Base-by-base conservation (phyloP, 148 eudicot species). In the Fallopia convolvulus region DNA sequence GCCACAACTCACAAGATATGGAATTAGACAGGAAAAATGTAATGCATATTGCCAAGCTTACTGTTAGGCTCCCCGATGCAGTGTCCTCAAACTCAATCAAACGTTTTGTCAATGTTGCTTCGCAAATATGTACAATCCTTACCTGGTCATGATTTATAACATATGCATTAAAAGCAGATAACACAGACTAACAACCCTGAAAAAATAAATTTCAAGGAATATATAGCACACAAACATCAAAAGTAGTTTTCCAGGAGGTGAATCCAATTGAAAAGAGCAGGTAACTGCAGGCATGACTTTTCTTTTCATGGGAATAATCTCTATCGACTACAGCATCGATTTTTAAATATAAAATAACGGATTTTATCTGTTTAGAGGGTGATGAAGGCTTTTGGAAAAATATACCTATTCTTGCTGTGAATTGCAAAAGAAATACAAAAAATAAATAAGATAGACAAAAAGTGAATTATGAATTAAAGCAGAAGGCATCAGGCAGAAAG, bases 71-170 rank as follows among this genome's bases (percentile, higher is more conserved):
- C 58, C 94, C 98, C 1, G 98, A 90, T 53, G 85, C 84, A 3
- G 97, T 91, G 76, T 85, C 88, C 79, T 93, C 98, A 77, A 93
- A 93, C 83, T 93, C 98, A 79, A 93, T 88, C 86, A 93, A 81
- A 52, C 98, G 88, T 88, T 91, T 93, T 23, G 89, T 88, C 87
- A 93, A 80, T 75, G 98, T 93, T 58, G 97, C 94, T 89, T 93
- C 97, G 82, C 98, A 93, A 68, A 93, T 80, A 83, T 93, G 98
- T 49, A 93, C 98, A 80, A 85, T 78, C 75, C 75, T 87, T 32
- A 87, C 85, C 98, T 93, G 88, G 58, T 74, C 74, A 80, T 2
- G 65, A 79, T 47, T 36, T 55, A 11, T 68, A 18, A 30, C 74
- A 55, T 18, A 55, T 18, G 23, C 50, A 81, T 74, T 60, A 74